These are phyloP conservation scores for Euphorbia peplus DNA, from an alignment of 345 rosid species.

Conservation along the genomic window DNA sequence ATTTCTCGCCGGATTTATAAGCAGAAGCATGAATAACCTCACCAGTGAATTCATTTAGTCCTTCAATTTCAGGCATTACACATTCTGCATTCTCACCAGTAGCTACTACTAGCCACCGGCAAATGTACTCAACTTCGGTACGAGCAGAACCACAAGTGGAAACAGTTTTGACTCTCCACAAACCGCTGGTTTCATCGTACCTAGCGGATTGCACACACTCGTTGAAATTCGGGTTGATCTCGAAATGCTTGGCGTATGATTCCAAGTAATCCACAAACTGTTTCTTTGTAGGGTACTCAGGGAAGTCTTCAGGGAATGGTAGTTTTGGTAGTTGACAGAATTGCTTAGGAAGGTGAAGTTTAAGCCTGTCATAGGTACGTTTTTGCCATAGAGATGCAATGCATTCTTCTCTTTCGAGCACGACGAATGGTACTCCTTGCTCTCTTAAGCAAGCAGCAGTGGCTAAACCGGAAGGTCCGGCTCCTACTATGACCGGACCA, in stretches of 20 bases:
- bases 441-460: conserved; percentile 43
- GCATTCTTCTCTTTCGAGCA: conserved; percentile 47
- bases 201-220: conserved; percentile 77
- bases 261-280: conserved; percentile 49
- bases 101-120: conserved; percentile 94
- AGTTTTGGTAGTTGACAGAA: conserved; percentile 50
- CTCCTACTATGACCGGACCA: conserved; percentile 45
- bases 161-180: conserved; percentile 73
- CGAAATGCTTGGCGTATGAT: conserved; percentile 38
- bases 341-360: conserved; percentile 51
- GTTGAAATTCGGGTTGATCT: conserved; percentile 70
- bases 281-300: conserved; percentile 37
- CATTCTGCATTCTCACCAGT: conserved; percentile 93
- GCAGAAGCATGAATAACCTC: conserved; percentile 67
- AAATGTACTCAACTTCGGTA: conserved; percentile 72
- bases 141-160: conserved; percentile 33
- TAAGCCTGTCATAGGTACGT: conserved; percentile 47
- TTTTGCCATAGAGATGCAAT: conserved; percentile 51
- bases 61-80: conserved; percentile 68
- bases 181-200: conserved; percentile 72
- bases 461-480: conserved; percentile 46
- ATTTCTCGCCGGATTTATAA: conserved; percentile 79
- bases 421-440: conserved; percentile 44
- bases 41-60: conserved; percentile 60
- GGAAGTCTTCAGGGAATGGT: conserved; percentile 44